Percentiles rank a stretch among this genome's conserved stretches.
phyloP scores from a whole-genome alignment of 495 filamentous ascomycete genomes.

The Penicillium manginii region DNA sequence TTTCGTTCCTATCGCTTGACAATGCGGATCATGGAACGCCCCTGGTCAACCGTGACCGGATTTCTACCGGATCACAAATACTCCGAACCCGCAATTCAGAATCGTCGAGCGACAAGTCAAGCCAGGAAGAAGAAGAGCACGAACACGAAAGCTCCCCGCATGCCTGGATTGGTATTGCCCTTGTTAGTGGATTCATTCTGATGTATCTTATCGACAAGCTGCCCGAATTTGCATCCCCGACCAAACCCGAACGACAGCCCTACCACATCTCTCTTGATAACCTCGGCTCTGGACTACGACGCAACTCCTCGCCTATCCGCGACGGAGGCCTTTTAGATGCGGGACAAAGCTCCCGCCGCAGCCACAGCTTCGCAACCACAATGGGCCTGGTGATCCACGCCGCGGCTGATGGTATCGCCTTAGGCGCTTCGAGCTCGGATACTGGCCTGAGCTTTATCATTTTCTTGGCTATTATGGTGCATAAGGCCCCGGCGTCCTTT shows the following conservation, averaged over 20 bases:
- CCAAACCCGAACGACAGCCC: slow-evolving; percentile 54
- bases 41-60: slow-evolving; percentile 6
- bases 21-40: slow-evolving; percentile 17
- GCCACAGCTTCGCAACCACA: slow-evolving; percentile 71
- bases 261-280: slow-evolving; percentile 84
- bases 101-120: slow-evolving; percentile 45
- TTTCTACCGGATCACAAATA: slow-evolving; percentile 13
- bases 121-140: slow-evolving; percentile 33
- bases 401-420: slow-evolving; percentile 92
- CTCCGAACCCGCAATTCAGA: slow-evolving; percentile 35
- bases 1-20: slow-evolving; percentile 23
- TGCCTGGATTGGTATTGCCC: slow-evolving; percentile 80
- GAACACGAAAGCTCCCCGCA: slow-evolving; percentile 57
- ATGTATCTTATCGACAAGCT: slow-evolving; percentile 97
- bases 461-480: slow-evolving; percentile 94
- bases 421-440: slow-evolving; percentile 82
- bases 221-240: slow-evolving; percentile 68
- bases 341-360: slow-evolving; percentile 33
- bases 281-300: slow-evolving; percentile 60
- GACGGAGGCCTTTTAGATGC: slow-evolving; percentile 44
- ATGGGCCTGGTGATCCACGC: slow-evolving; percentile 95
- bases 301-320: slow-evolving; percentile 52
- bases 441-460: slow-evolving; percentile 82
- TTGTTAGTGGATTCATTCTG: slow-evolving; percentile 87
- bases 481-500: slow-evolving; percentile 96